phyloP scores from a whole-genome alignment of 1,139 yeast species.

The Suhomyces terraborum region DNA sequence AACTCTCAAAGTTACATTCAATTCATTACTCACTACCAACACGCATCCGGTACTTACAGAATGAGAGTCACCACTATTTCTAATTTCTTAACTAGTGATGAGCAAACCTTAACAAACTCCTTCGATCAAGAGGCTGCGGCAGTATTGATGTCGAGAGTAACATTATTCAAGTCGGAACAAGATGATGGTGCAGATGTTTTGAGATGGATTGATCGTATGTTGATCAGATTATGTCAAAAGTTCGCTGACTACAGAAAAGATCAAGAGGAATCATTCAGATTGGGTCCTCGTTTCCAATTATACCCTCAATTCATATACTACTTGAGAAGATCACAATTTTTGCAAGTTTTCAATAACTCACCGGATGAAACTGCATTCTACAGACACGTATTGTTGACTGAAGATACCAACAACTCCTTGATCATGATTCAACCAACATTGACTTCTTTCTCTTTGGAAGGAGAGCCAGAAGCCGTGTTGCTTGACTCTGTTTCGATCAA shows the following conservation, averaged over 20 bases:
- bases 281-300: slow-evolving; percentile 49
- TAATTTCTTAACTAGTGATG: slow-evolving; percentile 58
- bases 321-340: slow-evolving; percentile 92
- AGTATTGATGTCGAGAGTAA: slow-evolving; percentile 90
- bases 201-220: slow-evolving; percentile 55
- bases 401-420: slow-evolving; percentile 90
- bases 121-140: slow-evolving; percentile 99
- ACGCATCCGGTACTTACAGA: slow-evolving; percentile 78
- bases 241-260: slow-evolving; percentile 55
- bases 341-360: slow-evolving; percentile 95
- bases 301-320: slow-evolving; percentile 96
- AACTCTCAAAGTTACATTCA: slow-evolving; percentile 63
- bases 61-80: slow-evolving; percentile 89
- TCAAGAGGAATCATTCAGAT: slow-evolving; percentile 48
- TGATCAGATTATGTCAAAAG: slow-evolving; percentile 52
- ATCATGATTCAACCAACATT: slow-evolving; percentile 97
- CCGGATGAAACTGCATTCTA: slow-evolving; percentile 99
- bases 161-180: slow-evolving; percentile 85
- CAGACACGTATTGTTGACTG: slow-evolving; percentile 87
- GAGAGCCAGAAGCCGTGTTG: slow-evolving; percentile 88
- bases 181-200: slow-evolving; percentile 56
- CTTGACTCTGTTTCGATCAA: slow-evolving; percentile 91
- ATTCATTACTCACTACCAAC: slow-evolving; percentile 77
- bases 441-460: slow-evolving; percentile 78
- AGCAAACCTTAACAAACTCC: slow-evolving; percentile 55